Evolutionary conservation across 306 rosid species (phyloP).

Genomic region (Hylodesmum podocarpum): DNA sequence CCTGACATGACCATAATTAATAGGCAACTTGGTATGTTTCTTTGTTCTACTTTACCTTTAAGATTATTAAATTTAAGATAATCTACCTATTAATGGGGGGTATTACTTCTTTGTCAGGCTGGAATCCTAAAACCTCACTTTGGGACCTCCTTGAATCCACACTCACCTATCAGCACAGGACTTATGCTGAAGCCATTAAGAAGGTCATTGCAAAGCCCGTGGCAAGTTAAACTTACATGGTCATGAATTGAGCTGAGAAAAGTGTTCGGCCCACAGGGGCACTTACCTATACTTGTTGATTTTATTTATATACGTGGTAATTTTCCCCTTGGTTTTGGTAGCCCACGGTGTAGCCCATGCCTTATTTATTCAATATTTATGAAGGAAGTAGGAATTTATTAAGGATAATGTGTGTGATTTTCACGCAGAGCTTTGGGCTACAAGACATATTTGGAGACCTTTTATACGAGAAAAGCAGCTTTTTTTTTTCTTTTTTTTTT

Average conservation of each 20-base stretch:
- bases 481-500: constrained; percentile 15
- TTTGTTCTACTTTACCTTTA: neutral
- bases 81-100: constrained; percentile 2
- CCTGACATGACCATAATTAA: constrained; percentile 95
- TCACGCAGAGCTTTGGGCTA: constrained; percentile 30
- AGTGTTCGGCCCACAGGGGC: constrained; percentile 32
- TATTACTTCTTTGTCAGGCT: constrained; percentile 47
- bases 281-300: constrained; percentile 36
- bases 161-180: constrained; percentile 89
- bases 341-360: constrained; percentile 38
- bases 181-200: constrained; percentile 85
- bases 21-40: constrained; percentile 72
- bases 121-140: constrained; percentile 90
- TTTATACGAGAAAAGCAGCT: constrained; percentile 35
- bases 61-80: neutral
- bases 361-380: constrained; percentile 25
- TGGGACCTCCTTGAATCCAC: constrained; percentile 95
- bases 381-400: constrained; percentile 32
- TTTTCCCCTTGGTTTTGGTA: constrained; percentile 10
- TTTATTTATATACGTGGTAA: constrained; percentile 38
- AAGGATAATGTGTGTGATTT: constrained; percentile 32
- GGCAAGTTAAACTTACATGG: constrained; percentile 45
- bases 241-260: constrained; percentile 20
- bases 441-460: constrained; percentile 31
- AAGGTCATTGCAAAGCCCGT: constrained; percentile 66